These are phyloP conservation scores for Trametes sanguinea DNA, from an alignment of 768 basidiomycete species.

Conservation along the genomic window DNA sequence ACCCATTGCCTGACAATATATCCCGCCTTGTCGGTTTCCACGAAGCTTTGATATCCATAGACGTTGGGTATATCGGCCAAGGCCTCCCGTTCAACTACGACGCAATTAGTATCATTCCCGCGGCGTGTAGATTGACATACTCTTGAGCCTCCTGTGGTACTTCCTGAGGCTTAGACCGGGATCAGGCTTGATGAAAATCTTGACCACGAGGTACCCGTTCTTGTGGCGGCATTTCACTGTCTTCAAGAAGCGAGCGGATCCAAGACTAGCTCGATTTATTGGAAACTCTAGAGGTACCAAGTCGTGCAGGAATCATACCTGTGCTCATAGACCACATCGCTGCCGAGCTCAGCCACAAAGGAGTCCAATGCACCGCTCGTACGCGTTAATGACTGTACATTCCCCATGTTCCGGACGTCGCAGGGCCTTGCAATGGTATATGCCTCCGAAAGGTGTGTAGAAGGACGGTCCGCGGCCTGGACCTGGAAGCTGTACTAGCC, in stretches of 20 bases:
- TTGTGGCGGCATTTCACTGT: conserved; percentile 86
- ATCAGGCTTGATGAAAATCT: conserved; percentile 96
- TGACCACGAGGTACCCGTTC: conserved; percentile 83
- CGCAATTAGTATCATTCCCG: background rate
- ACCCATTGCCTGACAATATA: conserved; percentile 95
- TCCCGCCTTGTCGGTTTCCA: conserved; percentile 95
- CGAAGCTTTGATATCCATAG: conserved; percentile 84
- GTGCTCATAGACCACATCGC: conserved; percentile 89
- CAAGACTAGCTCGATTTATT: conserved; percentile 47
- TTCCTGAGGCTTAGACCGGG: conserved; percentile 75
- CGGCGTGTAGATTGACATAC: conserved; percentile 40
- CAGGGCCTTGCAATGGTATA: too few species aligned
- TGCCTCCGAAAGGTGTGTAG: too few species aligned
- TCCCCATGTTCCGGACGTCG: conserved; percentile 58
- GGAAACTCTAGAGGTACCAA: background rate
- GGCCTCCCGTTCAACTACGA: conserved; percentile 74
- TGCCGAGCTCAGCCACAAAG: conserved; percentile 85
- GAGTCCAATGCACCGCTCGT: conserved; percentile 84
- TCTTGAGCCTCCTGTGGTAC: conserved; percentile 77
- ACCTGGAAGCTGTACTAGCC: too few species aligned
- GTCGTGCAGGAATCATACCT: conserved; percentile 53
- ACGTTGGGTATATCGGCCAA: conserved; percentile 85
- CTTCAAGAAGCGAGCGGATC: conserved; percentile 70
- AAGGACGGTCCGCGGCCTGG: too few species aligned
- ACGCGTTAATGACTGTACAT: conserved; percentile 73